phyloP scores from a whole-genome alignment of 345 rosid genomes.

The Rhodomyrtus tomentosa region DNA sequence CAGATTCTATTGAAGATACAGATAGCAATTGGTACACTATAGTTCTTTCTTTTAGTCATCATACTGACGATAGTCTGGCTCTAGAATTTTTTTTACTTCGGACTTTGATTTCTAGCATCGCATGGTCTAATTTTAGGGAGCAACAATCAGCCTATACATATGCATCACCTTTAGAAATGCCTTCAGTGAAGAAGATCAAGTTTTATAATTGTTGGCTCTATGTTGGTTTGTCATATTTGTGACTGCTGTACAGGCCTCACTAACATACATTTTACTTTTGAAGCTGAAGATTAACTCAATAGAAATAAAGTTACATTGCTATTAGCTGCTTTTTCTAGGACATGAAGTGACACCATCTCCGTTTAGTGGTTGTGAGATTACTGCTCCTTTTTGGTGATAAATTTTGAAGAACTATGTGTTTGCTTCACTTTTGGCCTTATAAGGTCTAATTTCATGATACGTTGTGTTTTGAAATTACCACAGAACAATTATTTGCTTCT shows the following conservation, averaged over 20 bases:
- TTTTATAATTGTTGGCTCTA: background rate
- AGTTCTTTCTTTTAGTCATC: background rate
- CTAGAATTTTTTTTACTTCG: background rate
- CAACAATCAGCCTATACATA: background rate
- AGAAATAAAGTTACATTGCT: background rate
- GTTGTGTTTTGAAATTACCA: background rate
- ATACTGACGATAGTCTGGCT: background rate
- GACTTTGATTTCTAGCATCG: background rate
- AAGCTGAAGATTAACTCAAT: background rate
- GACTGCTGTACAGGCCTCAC: background rate
- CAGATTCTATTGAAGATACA: slow-evolving; percentile 48
- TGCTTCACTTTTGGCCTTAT: background rate
- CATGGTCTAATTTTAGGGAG: background rate
- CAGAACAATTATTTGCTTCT: background rate
- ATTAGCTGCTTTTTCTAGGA: background rate
- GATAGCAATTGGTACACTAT: slow-evolving; percentile 62
- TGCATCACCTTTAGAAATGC: background rate
- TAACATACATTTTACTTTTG: background rate
- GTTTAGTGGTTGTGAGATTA: background rate
- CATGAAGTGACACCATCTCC: background rate
- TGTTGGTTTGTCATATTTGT: background rate
- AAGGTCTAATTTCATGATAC: background rate
- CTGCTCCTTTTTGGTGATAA: background rate
- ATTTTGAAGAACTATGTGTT: background rate
- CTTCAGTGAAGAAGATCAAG: background rate